Percentiles rank a stretch among this genome's conserved stretches.
phyloP scores from a whole-genome alignment of 2,329 filamentous ascomycete genomes.

The Ophioceras dolichostomum region DNA sequence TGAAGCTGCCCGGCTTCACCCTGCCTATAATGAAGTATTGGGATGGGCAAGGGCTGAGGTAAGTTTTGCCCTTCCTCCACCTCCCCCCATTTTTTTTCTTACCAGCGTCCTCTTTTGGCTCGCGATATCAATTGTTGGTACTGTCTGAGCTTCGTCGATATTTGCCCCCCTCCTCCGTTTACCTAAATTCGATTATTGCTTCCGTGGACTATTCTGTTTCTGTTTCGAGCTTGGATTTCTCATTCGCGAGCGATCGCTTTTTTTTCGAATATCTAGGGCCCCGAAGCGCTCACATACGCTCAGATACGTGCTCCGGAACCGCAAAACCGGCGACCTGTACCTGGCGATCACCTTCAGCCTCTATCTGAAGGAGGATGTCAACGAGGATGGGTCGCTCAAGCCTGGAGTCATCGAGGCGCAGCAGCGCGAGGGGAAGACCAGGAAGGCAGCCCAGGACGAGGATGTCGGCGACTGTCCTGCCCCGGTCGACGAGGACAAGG shows the following conservation, averaged over 20 bases:
- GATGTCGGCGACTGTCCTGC: conserved; percentile 10
- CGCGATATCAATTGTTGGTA: too few species aligned
- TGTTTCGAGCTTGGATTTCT: too few species aligned
- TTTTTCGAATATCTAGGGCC: conserved; percentile 10
- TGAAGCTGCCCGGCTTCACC: conserved; percentile 61
- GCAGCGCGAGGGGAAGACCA: background rate
- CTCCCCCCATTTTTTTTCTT: conserved; percentile 1
- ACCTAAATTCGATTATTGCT: too few species aligned
- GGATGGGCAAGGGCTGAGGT: conserved; percentile 69
- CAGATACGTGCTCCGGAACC: conserved; percentile 87
- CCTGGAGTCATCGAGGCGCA: conserved; percentile 18
- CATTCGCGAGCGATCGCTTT: background rate
- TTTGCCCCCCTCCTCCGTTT: too few species aligned
- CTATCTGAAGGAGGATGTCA: conserved; percentile 53
- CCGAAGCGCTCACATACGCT: conserved; percentile 64
- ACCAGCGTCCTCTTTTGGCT: too few species aligned
- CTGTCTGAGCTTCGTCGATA: too few species aligned
- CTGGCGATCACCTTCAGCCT: conserved; percentile 74
- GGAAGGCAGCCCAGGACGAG: conserved; percentile 13
- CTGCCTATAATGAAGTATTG: conserved; percentile 66
- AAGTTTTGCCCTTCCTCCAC: conserved; percentile 19
- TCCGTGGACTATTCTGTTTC: too few species aligned
- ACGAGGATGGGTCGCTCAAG: conserved; percentile 45
- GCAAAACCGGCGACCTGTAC: conserved; percentile 58
- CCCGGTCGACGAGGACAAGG: conserved; percentile 18